These are phyloP conservation scores for Aristolochia fimbriata DNA, from an alignment of 164 flowering plant species.

Conservation along the genomic window DNA sequence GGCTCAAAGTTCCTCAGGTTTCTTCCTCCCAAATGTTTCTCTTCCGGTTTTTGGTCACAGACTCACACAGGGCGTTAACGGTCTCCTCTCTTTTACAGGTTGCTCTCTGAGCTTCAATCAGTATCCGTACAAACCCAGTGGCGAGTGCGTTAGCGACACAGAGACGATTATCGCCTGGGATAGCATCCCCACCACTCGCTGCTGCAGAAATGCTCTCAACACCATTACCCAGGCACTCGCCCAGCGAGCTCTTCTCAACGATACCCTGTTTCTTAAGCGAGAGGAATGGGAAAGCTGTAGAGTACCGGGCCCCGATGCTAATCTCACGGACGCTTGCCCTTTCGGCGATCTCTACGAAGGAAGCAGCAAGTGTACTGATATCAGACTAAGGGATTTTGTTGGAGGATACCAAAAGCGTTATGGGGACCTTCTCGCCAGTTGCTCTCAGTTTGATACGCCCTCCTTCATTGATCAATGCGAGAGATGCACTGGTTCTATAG, in stretches of 20 bases:
- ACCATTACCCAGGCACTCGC: constrained; percentile 35
- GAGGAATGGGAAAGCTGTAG: constrained; percentile 29
- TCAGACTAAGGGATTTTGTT: constrained; percentile 8
- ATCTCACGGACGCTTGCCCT: constrained; percentile 22
- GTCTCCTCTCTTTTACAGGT: constrained; percentile 11
- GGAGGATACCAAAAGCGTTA: background rate
- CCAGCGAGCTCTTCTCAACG: constrained; percentile 6
- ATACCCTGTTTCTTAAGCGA: constrained; percentile 21
- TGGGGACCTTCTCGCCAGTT: constrained; percentile 3
- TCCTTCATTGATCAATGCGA: constrained; percentile 20
- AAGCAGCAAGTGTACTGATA: constrained; percentile 24
- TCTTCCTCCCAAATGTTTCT: background rate
- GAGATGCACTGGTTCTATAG: constrained; percentile 20
- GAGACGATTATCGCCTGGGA: constrained; percentile 27
- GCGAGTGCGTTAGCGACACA: constrained; percentile 27
- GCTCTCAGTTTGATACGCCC: constrained; percentile 24
- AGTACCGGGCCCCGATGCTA: constrained; percentile 3
- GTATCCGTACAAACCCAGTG: constrained; percentile 32
- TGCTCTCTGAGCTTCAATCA: constrained; percentile 27
- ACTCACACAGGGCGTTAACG: background rate
- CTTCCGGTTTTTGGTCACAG: background rate
- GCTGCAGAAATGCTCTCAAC: constrained; percentile 41
- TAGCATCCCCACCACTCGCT: constrained; percentile 23
- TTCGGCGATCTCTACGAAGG: constrained; percentile 19
- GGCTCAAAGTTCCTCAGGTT: too few relatives aligned